Conservation (phyloP, 2,329 filamentous ascomycete genomes). For the Colletotrichum tabaci region DNA sequence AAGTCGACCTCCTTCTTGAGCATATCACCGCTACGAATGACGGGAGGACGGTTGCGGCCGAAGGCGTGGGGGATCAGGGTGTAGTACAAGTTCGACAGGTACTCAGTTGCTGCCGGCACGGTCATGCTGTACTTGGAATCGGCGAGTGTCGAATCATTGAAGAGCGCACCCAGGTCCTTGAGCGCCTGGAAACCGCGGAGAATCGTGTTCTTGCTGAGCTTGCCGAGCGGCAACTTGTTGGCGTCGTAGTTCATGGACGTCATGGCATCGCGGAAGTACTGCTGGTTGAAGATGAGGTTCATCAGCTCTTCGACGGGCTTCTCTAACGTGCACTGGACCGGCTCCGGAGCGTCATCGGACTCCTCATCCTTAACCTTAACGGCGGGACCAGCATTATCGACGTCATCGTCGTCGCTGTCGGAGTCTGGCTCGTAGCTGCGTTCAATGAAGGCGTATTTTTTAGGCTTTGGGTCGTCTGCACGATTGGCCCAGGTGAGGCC, state of each 20-base stretch:
- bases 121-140: slow-evolving; percentile 57
- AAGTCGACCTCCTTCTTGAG: slow-evolving; percentile 85
- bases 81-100: slow-evolving; percentile 84
- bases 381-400: slow-evolving; percentile 42
- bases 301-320: slow-evolving; percentile 77
- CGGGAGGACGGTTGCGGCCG: slow-evolving; percentile 79
- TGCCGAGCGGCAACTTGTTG: slow-evolving; percentile 86
- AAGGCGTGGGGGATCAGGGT: slow-evolving; percentile 87
- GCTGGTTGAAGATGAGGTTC: slow-evolving; percentile 85
- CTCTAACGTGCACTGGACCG: slow-evolving; percentile 70
- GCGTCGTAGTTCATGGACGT: slow-evolving; percentile 78
- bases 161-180: slow-evolving; percentile 79
- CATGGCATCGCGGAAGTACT: slow-evolving; percentile 80
- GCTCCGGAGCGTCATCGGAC: slow-evolving; percentile 45
- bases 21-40: slow-evolving; percentile 69
- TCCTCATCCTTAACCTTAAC: slow-evolving; percentile 50
- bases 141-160: slow-evolving; percentile 69
- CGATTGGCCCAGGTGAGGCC: slow-evolving; percentile 70
- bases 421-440: slow-evolving; percentile 80
- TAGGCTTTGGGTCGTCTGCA: slow-evolving; percentile 69
- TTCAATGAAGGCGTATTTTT: slow-evolving; percentile 87
- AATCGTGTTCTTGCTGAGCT: slow-evolving; percentile 85
- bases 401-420: slow-evolving; percentile 55
- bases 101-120: slow-evolving; percentile 64
- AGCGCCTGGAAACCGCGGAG: slow-evolving; percentile 81